Conservation (phyloP, 768 basidiomycete genomes). For the Boletus subcaerulescens region DNA sequence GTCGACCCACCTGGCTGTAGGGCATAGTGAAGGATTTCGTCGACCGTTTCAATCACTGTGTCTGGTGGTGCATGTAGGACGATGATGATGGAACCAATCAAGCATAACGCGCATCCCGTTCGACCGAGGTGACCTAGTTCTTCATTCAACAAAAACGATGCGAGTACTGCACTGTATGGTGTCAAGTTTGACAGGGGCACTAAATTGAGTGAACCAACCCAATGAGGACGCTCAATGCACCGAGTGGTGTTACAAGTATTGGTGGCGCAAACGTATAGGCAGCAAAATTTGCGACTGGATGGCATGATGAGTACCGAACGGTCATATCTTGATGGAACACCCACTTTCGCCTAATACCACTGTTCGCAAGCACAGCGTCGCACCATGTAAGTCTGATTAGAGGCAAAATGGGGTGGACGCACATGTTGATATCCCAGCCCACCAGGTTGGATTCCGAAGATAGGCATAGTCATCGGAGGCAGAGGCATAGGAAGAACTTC, state of each 20-base stretch:
- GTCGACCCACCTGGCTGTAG: constrained; percentile 74
- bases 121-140: constrained; percentile 91
- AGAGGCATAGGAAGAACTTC: constrained; percentile 44
- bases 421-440: constrained; percentile 93
- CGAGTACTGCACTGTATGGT: constrained; percentile 75
- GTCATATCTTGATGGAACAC: constrained; percentile 11
- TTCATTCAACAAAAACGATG: constrained; percentile 90
- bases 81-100: constrained; percentile 89
- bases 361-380: constrained; percentile 31
- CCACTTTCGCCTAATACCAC: constrained; percentile 92
- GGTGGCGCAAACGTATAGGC: constrained; percentile 98
- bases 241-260: constrained; percentile 97
- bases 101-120: constrained; percentile 77
- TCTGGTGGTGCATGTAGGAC: constrained; percentile 97
- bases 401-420: constrained; percentile 36
- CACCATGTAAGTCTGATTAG: constrained; percentile 6
- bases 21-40: constrained; percentile 91
- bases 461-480: constrained; percentile 86
- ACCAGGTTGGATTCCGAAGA: constrained; percentile 92
- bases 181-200: constrained; percentile 6
- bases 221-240: constrained; percentile 92
- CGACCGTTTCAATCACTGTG: constrained; percentile 88
- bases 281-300: constrained; percentile 81
- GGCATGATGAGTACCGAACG: not conserved
- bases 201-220: constrained; percentile 55